Evolutionary conservation across 108 stramenopile species (phyloP), one percentile per base, ranked within the genome.

Genomic region (Ochromonas danica): DNA sequence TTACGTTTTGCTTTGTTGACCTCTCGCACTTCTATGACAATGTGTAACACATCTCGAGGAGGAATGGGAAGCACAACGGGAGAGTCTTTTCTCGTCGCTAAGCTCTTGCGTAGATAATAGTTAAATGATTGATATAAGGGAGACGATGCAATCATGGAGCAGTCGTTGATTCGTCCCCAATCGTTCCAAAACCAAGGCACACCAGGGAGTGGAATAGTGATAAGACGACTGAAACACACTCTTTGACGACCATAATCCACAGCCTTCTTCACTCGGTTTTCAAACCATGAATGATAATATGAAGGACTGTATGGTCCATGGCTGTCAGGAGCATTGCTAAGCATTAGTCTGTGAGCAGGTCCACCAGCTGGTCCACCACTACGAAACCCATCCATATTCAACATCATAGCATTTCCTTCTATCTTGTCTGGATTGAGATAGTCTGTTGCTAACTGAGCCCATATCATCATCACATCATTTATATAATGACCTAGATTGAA

Each of bases 401-500:
- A 30, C 10, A 75, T 6, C 40, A 75, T 42, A 14, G 45, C 6
- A 6, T 51, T 6, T 51, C 22, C 22, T 14, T 6, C 6, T 14
- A 14, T 22, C 22, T 51, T 51, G 22, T 51, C 22, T n/a, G n/a
- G n/a, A n/a, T n/a, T n/a, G n/a, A n/a, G n/a, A n/a, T n/a, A n/a
- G 6, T 6, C 45, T 51, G 22, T 51, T 51, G 22, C 45, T 51
- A 51, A 14, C 45, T 14, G 6, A 27, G 17, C 31, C 72, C 72
- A 75, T 14, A 75, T 60, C 3, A 6, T 36, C 27, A 75, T 75
- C 28, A 75, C 72, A 41, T 75, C 72, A 36, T 75, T 75, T 6
- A 75, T 75, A 41, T 75, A 75, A 75, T 75, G 72, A 27, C 72
- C 51, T 36, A 75, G 40, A 41, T 75, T 75, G 51, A 75, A 75